These are phyloP conservation scores for Lolium rigidum DNA, from an alignment of 176 grass and related monocot genomes.

Conservation along the genomic window DNA sequence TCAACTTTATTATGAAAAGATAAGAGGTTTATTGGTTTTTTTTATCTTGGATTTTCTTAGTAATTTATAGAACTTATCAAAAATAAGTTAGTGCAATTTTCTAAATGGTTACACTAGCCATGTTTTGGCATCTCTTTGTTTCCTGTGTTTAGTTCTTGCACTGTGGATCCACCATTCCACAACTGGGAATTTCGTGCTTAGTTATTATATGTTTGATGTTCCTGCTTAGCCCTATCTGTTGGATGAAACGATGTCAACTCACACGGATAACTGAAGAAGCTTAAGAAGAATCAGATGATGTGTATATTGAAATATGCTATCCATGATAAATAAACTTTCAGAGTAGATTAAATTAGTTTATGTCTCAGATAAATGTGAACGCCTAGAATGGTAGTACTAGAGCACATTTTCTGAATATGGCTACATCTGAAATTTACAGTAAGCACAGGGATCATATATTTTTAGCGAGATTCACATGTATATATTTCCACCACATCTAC, in stretches of 20 bases:
- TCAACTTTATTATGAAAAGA: not conserved
- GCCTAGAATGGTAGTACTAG: not conserved
- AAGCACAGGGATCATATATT: not conserved
- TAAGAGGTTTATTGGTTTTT: not conserved
- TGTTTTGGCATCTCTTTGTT: not conserved
- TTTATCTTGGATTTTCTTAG: not conserved
- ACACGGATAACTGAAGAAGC: not conserved
- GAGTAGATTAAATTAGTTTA: not conserved
- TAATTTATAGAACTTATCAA: not conserved
- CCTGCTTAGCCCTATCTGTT: not conserved
- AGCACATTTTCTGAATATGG: not conserved
- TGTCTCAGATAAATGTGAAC: constrained; percentile 14
- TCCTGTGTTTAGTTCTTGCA: not conserved
- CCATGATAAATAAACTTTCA: not conserved
- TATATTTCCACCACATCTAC: not conserved
- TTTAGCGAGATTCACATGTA: not conserved
- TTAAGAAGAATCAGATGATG: not conserved
- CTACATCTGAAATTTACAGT: not conserved
- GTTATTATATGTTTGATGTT: not conserved
- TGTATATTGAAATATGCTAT: not conserved
- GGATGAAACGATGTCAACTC: constrained; percentile 1
- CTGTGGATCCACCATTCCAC: not conserved
- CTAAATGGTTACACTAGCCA: not conserved
- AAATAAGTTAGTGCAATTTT: not conserved
- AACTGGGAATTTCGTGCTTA: not conserved